Evolutionary conservation across 2,329 filamentous ascomycete genomes (phyloP).

Genomic region (Hawksworthiomyces lignivorus): DNA sequence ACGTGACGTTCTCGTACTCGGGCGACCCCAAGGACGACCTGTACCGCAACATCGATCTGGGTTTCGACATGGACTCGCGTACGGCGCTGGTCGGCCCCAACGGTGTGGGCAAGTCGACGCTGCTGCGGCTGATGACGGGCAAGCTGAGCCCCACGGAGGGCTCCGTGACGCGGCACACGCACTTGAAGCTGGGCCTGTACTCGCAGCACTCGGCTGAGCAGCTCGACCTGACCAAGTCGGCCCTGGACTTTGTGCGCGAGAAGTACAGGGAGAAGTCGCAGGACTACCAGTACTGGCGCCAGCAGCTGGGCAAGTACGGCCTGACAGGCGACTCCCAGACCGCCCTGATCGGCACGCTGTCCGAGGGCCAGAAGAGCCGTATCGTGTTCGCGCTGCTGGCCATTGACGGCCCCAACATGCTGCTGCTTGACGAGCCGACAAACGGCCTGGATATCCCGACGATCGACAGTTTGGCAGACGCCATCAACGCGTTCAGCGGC

Average conservation of each 20-base stretch:
- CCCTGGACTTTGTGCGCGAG: conserved; percentile 94
- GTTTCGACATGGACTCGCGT: conserved; percentile 99
- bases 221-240: conserved; percentile 95
- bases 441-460: conserved; percentile 99
- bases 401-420: conserved; percentile 95
- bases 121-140: conserved; percentile 93
- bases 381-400: conserved; percentile 96
- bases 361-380: conserved; percentile 94
- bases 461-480: conserved; percentile 93
- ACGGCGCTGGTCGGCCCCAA: conserved; percentile 96
- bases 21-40: conserved; percentile 83
- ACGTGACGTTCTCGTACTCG: conserved; percentile 97
- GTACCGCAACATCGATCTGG: conserved; percentile 93
- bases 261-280: conserved; percentile 85
- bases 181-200: conserved; percentile 97
- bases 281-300: conserved; percentile 99
- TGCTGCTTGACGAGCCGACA: conserved; percentile 95
- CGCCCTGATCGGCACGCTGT: conserved; percentile 93
- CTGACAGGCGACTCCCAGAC: conserved; percentile 91
- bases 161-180: conserved; percentile 82
- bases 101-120: conserved; percentile 97
- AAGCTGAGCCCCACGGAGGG: conserved; percentile 81
- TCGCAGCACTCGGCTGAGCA: conserved; percentile 98
- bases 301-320: conserved; percentile 92
- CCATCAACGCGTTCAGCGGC: conserved; percentile 91